Conservation (phyloP, 2,329 filamentous ascomycete species). For the Microdochium bolleyi region DNA sequence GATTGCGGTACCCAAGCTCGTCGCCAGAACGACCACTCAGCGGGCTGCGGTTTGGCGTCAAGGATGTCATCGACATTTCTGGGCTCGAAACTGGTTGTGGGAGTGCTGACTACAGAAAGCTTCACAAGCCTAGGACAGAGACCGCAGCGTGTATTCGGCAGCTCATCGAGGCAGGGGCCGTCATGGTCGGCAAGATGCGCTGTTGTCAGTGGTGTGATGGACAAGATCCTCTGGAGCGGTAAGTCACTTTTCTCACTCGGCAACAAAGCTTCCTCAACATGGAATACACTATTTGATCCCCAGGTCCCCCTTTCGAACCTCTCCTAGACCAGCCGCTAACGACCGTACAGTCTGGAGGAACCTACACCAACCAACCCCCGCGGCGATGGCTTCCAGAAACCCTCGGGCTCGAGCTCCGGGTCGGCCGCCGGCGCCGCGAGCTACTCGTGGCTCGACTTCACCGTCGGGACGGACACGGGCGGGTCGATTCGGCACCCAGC, state of each 20-base stretch:
- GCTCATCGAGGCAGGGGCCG: conserved; percentile 9
- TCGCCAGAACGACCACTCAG: conserved; percentile 1
- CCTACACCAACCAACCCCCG: conserved; percentile 10
- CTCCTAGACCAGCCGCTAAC: neutral
- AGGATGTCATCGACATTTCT: conserved; percentile 9
- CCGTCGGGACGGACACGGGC: conserved; percentile 1
- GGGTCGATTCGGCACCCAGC: neutral
- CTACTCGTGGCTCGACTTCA: conserved; percentile 12
- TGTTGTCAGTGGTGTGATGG: conserved; percentile 10
- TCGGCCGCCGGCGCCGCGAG: conserved; percentile 7
- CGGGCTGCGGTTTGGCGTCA: conserved; percentile 11
- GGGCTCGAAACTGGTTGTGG: conserved; percentile 9
- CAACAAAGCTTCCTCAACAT: neutral
- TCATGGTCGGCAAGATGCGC: conserved; percentile 12
- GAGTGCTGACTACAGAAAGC: conserved; percentile 6
- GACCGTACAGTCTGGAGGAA: conserved; percentile 6
- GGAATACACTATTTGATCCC: neutral
- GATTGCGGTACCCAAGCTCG: conserved; percentile 1
- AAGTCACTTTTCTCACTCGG: neutral
- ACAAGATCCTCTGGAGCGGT: conserved; percentile 9
- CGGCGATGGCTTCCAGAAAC: conserved; percentile 10
- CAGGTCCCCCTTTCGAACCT: neutral
- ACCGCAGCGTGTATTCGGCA: conserved; percentile 5
- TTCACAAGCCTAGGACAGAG: conserved; percentile 3
- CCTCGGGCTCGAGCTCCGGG: conserved; percentile 9